These are phyloP conservation scores for Candida wancherniae DNA, from an alignment of 805 yeast species.

Conservation along the genomic window DNA sequence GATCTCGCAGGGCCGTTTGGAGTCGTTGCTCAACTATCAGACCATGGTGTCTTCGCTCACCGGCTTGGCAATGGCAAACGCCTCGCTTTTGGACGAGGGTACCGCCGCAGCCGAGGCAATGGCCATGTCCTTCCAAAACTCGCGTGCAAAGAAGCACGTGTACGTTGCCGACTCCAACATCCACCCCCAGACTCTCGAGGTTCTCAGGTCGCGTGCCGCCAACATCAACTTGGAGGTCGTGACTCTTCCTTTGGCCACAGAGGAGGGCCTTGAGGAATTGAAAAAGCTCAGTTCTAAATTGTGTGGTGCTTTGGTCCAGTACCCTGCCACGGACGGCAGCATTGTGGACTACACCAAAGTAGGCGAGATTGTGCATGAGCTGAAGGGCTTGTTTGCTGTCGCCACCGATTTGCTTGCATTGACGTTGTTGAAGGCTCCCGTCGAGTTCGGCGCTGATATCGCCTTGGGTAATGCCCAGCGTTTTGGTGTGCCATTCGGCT, in stretches of 20 bases:
- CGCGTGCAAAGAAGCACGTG: slow-evolving; percentile 59
- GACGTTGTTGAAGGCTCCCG: slow-evolving; percentile 79
- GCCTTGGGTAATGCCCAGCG: slow-evolving; percentile 91
- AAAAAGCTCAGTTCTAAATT: slow-evolving; percentile 30
- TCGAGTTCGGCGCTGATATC: slow-evolving; percentile 84
- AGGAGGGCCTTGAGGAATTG: slow-evolving; percentile 26
- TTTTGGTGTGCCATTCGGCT: slow-evolving; percentile 96
- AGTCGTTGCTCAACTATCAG: slow-evolving; percentile 84
- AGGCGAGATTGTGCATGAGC: slow-evolving; percentile 60
- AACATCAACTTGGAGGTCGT: slow-evolving; percentile 66
- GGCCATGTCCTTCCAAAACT: slow-evolving; percentile 68
- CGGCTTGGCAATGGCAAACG: slow-evolving; percentile 91
- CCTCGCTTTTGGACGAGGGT: slow-evolving; percentile 92
- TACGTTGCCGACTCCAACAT: slow-evolving; percentile 72
- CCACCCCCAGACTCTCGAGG: slow-evolving; percentile 83
- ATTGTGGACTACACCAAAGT: slow-evolving; percentile 45
- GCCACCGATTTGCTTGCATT: slow-evolving; percentile 93
- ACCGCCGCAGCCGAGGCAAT: slow-evolving; percentile 98
- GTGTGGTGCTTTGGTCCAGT: slow-evolving; percentile 85
- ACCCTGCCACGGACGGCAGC: slow-evolving; percentile 84
- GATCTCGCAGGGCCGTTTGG: slow-evolving; percentile 93
- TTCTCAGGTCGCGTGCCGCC: slow-evolving; percentile 70
- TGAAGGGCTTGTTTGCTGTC: slow-evolving; percentile 73
- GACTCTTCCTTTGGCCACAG: slow-evolving; percentile 49
- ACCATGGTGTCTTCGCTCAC: slow-evolving; percentile 89